Evolutionary conservation across 768 basidiomycete genomes (phyloP), one percentile per base, ranked within the genome.

Genomic region (Termitomyces sp.): DNA sequence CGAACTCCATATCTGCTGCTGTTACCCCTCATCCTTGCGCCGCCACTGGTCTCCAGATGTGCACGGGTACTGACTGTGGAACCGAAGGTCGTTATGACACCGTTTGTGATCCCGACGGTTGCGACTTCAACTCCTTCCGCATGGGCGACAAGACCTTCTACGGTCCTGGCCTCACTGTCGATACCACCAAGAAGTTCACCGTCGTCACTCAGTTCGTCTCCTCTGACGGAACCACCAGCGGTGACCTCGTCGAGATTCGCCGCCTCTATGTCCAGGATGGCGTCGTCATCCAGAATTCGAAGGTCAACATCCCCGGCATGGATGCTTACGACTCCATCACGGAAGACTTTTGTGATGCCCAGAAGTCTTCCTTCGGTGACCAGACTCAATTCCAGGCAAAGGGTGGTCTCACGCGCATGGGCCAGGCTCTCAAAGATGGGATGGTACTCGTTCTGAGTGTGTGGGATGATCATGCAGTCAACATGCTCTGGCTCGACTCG

Each of bases 121-220:
- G 40, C n/a, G 40, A 42, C n/a, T 42, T 42, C n/a, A 42, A 42
- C n/a, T 42, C 40, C n/a, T 42, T 42, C 40, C 40, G 40, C 13
- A n/a, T 42, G 40, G 40, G 40, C n/a, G 40, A 42, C 40, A 42
- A 42, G 40, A 42, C 40, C 40, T 42, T 42, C n/a, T 42, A 18
- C 18, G 40, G 40, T 20, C 40, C 40, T n/a, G 40, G 40, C 9
- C 62, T 65, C 66, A 79, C 73, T 54, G 75, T 83, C 70, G 78
- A 82, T 72, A 82, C 80, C 65, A 73, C 57, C 67, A 64, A 70
- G 61, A 73, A 72, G 62, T 75, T 84, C 74, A 82, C 81, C 57
- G 78, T 82, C 60, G 80, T 83, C 67, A 82, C 82, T 55, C 82
- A 84, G 67, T 83, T 83, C 77, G 62, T 80, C 63, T 80, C 80